A percentile compares a stretch with the other conserved stretches of the same genome.
phyloP scores from a whole-genome alignment of 495 filamentous ascomycete species.

The Penicillium soppii region DNA sequence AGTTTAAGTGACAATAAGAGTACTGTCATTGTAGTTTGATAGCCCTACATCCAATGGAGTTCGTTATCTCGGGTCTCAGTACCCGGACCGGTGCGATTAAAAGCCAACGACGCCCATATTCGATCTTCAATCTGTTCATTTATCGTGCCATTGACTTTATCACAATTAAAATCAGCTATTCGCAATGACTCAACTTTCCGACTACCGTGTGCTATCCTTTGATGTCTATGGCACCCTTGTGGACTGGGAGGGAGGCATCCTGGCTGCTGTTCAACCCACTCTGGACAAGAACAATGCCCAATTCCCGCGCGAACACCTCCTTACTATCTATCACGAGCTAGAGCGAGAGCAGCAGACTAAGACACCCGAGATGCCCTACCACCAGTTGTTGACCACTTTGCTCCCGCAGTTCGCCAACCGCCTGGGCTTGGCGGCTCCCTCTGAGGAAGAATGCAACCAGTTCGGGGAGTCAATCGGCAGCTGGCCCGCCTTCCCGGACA shows the following conservation, averaged over 20 bases:
- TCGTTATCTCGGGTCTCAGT: not conserved
- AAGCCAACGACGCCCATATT: not conserved
- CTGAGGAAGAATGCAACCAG: conserved; percentile 22
- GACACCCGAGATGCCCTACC: conserved; percentile 57
- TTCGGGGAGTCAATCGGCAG: conserved; percentile 56
- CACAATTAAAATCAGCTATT: not conserved
- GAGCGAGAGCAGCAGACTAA: conserved; percentile 45
- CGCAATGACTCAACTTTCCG: conserved; percentile 37
- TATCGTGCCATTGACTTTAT: not conserved
- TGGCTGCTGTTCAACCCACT: conserved; percentile 41
- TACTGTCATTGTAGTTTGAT: not conserved
- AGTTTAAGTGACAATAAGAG: not conserved
- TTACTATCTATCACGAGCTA: conserved; percentile 38
- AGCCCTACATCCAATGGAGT: no score
- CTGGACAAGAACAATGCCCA: conserved; percentile 36
- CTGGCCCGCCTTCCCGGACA: conserved; percentile 69
- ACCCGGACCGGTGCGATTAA: not conserved
- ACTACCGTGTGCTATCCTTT: conserved; percentile 60
- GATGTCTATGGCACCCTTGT: conserved; percentile 83
- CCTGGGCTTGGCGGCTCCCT: conserved; percentile 37
- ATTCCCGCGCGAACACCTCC: conserved; percentile 41
- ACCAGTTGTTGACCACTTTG: conserved; percentile 50
- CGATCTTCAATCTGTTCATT: not conserved
- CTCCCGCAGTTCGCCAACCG: conserved; percentile 45
- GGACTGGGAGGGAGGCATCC: conserved; percentile 63